Evolutionary conservation across 2,329 filamentous ascomycete species (phyloP).

Genomic region (Stachybotrys elegans): DNA sequence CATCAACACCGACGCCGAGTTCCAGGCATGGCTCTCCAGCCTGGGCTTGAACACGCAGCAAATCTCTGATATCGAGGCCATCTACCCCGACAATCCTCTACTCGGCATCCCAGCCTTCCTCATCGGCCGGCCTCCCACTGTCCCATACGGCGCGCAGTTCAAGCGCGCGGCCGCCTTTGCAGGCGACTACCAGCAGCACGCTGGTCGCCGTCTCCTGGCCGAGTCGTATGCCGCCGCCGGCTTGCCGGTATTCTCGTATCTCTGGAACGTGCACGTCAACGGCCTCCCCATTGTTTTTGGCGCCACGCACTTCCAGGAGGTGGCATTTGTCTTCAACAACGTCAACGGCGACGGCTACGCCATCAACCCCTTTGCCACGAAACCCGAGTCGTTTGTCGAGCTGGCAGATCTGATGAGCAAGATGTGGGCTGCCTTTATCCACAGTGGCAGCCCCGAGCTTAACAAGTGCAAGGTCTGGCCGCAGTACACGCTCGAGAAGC

Average conservation of each 20-base stretch:
- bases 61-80: constrained; percentile 28
- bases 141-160: constrained; percentile 38
- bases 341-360: constrained; percentile 34
- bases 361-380: constrained; percentile 31
- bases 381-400: constrained; percentile 27
- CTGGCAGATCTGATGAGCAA: constrained; percentile 43
- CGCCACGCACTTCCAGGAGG: constrained; percentile 19
- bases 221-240: constrained; percentile 43
- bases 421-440: constrained; percentile 45
- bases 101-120: constrained; percentile 42
- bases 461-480: constrained; percentile 31
- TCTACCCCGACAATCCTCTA: constrained; percentile 46
- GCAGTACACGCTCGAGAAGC: constrained; percentile 31
- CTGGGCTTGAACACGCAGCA: constrained; percentile 16
- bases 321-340: constrained; percentile 32
- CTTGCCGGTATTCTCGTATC: constrained; percentile 44
- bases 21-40: constrained; percentile 23
- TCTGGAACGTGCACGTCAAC: constrained; percentile 42
- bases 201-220: constrained; percentile 46
- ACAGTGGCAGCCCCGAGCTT: constrained; percentile 29
- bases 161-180: constrained; percentile 47
- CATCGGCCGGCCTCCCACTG: constrained; percentile 20
- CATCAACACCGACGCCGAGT: constrained; percentile 51
- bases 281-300: constrained; percentile 36
- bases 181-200: constrained; percentile 54